Conservation (phyloP, 2,329 filamentous ascomycete species). For the Fusarium brevicatenulatum region DNA sequence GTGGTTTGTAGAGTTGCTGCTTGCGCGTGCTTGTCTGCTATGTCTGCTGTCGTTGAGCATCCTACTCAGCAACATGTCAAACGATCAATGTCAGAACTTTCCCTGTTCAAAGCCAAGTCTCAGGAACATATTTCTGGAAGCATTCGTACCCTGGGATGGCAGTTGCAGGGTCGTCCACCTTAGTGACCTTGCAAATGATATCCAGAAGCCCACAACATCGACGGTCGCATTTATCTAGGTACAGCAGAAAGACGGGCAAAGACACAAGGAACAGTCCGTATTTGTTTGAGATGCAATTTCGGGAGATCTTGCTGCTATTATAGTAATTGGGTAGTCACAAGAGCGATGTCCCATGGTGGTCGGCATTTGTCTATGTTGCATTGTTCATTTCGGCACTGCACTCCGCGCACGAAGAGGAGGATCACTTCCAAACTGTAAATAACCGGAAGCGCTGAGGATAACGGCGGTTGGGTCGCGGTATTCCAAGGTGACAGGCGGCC, state of each 20-base stretch:
- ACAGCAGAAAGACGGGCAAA: not conserved
- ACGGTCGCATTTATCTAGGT: not conserved
- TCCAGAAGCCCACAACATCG: not conserved
- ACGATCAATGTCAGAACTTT: not conserved
- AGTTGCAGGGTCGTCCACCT: not conserved
- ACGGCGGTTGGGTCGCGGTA: fast-evolving
- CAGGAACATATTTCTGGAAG: too few relatives aligned
- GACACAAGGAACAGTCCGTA: not conserved
- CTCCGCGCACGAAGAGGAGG: not conserved
- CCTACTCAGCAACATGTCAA: not conserved
- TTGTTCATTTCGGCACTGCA: not conserved
- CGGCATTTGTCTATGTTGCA: not conserved
- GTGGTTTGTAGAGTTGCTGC: not conserved
- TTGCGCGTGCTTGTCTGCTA: not conserved
- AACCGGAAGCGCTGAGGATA: too few relatives aligned
- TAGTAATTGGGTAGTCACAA: not conserved
- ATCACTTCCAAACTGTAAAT: not conserved
- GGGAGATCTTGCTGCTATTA: not conserved
- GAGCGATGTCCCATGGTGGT: not conserved
- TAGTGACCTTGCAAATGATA: not conserved
- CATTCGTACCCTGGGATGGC: not conserved
- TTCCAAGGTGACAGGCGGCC: not conserved
- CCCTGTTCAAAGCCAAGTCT: too few relatives aligned
- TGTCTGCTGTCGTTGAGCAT: not conserved
- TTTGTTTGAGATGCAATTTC: not conserved